These are phyloP conservation scores for Suhomyces taliae DNA, from an alignment of 1,139 yeast genomes.

Conservation along the genomic window DNA sequence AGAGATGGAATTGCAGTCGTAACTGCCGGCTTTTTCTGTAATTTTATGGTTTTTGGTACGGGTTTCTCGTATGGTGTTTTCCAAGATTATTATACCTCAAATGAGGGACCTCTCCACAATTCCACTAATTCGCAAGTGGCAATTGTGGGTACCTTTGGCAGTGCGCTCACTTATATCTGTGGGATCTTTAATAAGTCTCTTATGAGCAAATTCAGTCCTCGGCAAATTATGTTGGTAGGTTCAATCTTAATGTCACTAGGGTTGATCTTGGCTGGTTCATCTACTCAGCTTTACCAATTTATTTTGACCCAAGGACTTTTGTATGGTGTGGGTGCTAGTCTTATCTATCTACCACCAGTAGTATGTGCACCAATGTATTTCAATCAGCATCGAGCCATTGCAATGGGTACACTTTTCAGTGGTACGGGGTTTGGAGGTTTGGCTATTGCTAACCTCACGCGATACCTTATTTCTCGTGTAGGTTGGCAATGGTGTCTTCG, in stretches of 20 bases:
- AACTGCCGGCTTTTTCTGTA: constrained; percentile 32
- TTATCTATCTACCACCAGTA: constrained; percentile 41
- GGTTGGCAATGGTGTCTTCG: constrained; percentile 46
- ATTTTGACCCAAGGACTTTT: constrained; percentile 38
- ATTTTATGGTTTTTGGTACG: constrained; percentile 35
- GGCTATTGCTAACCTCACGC: constrained; percentile 34
- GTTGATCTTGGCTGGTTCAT: constrained; percentile 26
- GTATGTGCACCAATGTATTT: constrained; percentile 42
- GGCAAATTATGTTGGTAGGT: constrained; percentile 27
- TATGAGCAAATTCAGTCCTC: constrained; percentile 19
- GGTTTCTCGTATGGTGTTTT: constrained; percentile 37
- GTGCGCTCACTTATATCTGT: constrained; percentile 27
- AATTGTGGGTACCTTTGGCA: constrained; percentile 30
- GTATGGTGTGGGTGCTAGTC: constrained; percentile 39
- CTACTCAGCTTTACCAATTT: constrained; percentile 27
- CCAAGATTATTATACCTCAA: constrained; percentile 32
- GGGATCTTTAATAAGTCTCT: constrained; percentile 27
- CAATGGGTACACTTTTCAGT: constrained; percentile 41
- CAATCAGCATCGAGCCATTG: constrained; percentile 36
- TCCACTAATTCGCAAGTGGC: constrained; percentile 28
- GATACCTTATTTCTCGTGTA: constrained; percentile 26
- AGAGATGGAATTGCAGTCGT: constrained; percentile 6
- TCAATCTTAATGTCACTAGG: constrained; percentile 28
- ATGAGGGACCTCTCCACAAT: constrained; percentile 25
- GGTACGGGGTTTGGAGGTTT: constrained; percentile 48